Base-by-base conservation (phyloP, 345 rosid genomes). In the Chamaenerion angustifolium region DNA sequence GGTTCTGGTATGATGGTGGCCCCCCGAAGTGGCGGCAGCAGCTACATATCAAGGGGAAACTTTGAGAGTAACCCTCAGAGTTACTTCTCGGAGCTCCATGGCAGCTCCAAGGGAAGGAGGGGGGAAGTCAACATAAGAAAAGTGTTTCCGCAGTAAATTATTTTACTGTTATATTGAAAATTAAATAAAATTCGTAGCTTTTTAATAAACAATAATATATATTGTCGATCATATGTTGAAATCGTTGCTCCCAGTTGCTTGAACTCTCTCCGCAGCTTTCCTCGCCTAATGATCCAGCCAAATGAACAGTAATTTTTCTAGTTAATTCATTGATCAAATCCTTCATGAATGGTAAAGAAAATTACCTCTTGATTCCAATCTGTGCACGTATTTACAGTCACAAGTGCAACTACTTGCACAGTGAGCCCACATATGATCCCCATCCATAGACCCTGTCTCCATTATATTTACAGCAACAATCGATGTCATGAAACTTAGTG, bases 361-460 rank as follows among this genome's bases (percentile, higher is more conserved):
- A 19, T 57, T 45, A 60, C 76, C 71, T 74, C 79, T 15, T 53
- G 52, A 25, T 68, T 56, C 77, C 79, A 69, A 13, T 68, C 42
- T 5, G 79, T 67, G 52, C 54, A 45, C 12, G 57, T 64, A 60
- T 59, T 74, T 44, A 74, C 45, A 1, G 47, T 14, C 35, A 77
- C 52, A 45, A 77, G 77, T n/a, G 77, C 77, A 13, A 67, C 15
- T 25, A 54, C 48, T 69, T 57, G 77, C 0, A 66, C 67, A 31
- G 49, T 1, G 4, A 71, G 71, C 16, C 75, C 77, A 48, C 75
- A 71, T 47, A 73, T 68, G 53, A 74, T 71, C 31, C 79, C 79
- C 71, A 69, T 55, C 79, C 77, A 77, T 1, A 77, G 68, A 25
- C 83, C 79, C 78, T 77, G 58, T 46, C 16, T 40, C 21, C 14